Conservation (phyloP, 495 filamentous ascomycete species). For the Xylaria flabelliformis region DNA sequence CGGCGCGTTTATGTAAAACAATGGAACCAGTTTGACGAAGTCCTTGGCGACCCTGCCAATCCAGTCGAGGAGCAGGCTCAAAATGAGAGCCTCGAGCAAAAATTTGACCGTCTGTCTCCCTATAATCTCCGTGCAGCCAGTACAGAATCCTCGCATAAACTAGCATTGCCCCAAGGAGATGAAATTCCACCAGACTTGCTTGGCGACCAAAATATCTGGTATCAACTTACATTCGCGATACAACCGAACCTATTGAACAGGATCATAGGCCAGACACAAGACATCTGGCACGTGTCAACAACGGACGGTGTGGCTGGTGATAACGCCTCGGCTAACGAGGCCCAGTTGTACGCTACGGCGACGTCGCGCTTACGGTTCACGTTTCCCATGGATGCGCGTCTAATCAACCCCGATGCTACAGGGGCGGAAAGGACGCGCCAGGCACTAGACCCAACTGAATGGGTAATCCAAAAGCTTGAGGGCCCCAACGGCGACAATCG, state of each 20-base stretch:
- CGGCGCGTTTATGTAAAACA: conserved; percentile 59
- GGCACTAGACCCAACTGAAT: conserved; percentile 44
- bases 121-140: conserved; percentile 40
- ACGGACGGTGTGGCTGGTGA: conserved; percentile 44
- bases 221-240: conserved; percentile 58
- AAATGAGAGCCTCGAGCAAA: conserved; percentile 42
- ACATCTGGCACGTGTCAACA: conserved; percentile 62
- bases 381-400: conserved; percentile 60
- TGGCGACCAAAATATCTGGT: conserved; percentile 43
- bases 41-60: conserved; percentile 48
- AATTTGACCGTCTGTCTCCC: conserved; percentile 46
- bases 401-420: conserved; percentile 71
- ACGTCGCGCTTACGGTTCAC: conserved; percentile 54
- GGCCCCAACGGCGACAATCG: conserved; percentile 7
- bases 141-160: conserved; percentile 23
- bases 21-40: conserved; percentile 64
- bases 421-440: conserved; percentile 63
- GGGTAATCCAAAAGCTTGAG: conserved; percentile 39
- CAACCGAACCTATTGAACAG: conserved; percentile 51
- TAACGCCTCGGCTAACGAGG: conserved; percentile 42
- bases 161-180: conserved; percentile 21
- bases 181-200: conserved; percentile 27
- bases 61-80: conserved; percentile 43
- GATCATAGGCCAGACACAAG: conserved; percentile 50
- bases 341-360: conserved; percentile 48